Percentiles rank a stretch among this genome's conserved stretches.
These are phyloP conservation scores for Blastocystis sp. DNA, from an alignment of 352 stramenopile genomes.

Conservation along the genomic window DNA sequence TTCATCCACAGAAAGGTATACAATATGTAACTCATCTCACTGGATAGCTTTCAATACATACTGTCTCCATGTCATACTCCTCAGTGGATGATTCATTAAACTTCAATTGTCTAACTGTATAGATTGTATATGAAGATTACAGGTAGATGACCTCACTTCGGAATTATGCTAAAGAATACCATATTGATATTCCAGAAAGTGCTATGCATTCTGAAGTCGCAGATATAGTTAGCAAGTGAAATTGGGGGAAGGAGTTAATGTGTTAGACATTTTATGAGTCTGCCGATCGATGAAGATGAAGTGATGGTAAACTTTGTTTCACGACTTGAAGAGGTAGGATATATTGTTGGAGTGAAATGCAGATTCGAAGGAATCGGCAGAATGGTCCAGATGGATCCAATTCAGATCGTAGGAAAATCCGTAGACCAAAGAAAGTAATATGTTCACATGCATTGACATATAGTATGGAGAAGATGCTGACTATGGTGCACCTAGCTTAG, in stretches of 20 bases:
- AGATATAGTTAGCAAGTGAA: not conserved
- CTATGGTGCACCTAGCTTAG: not conserved
- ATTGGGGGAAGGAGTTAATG: not conserved
- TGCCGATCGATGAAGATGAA: not conserved
- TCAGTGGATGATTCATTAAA: not conserved
- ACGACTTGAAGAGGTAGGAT: not conserved
- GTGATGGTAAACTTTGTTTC: not conserved
- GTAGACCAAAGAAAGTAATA: constrained; percentile 43
- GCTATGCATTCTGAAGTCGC: constrained; percentile 26
- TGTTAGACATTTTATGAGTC: constrained; percentile 15
- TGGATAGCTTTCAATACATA: not conserved
- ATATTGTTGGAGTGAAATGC: not conserved
- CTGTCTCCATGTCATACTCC: too few species aligned
- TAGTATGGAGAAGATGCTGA: constrained; percentile 34
- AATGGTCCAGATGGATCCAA: not conserved
- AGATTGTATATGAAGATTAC: not conserved
- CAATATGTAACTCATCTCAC: not conserved
- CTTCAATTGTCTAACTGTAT: constrained; percentile 38
- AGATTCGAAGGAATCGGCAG: not conserved
- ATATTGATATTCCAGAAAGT: constrained; percentile 15
- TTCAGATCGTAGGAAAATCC: not conserved
- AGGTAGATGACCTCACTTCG: constrained; percentile 50
- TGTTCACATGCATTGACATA: not conserved
- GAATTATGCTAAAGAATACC: constrained; percentile 14
- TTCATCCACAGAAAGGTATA: not conserved